Evolutionary conservation across 2,329 filamentous ascomycete species (phyloP), one percentile per base, ranked within the genome.

Genomic region (Arthrobotrys megalospora): DNA sequence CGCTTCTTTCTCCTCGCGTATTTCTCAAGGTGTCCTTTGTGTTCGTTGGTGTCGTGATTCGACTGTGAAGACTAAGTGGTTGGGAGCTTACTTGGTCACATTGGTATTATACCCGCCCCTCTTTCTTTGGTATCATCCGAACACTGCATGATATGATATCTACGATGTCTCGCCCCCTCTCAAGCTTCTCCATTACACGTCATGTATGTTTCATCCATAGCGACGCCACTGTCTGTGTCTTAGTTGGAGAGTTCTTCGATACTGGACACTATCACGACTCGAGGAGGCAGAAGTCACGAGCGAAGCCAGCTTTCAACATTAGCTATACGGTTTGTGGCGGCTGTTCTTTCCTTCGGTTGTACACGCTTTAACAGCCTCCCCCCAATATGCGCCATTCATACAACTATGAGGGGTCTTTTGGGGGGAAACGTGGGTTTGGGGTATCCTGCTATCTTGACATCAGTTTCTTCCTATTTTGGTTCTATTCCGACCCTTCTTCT

Each of bases 71-170:
- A 19, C n/a, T n/a, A 41, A 66, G 55, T 24, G 53, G 41, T 62
- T 24, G 52, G 64, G 66, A 43, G 47, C 58, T 71, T 48, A 70
- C 66, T 70, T 45, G 73, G 60, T 64, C 63, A 68, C 60, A 68
- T 78, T 68, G 75, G 75, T 78, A 78, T 63, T 72, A 78, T 78
- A 78, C 67, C 73, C 73, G 62, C 73, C 66, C 58, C 73, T 71
- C 52, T 58, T 72, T 60, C 75, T 71, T 77, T 71, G 67, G 60
- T 72, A 63, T 68, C 75, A 55, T 78, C 75, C 75, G 75, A 72
- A 72, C 75, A 71, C 69, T 72, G 67, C 75, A 78, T 72, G 67
- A 64, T 47, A 63, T 72, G 52, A 68, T 68, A 52, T 78, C 41
- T 72, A 34, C 41, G 60, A 68, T 62, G 58, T 63, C 71, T 48